A percentile compares a stretch with the other conserved stretches of the same genome.
phyloP scores from a whole-genome alignment of 768 basidiomycete species.

The Royoungia palumana region DNA sequence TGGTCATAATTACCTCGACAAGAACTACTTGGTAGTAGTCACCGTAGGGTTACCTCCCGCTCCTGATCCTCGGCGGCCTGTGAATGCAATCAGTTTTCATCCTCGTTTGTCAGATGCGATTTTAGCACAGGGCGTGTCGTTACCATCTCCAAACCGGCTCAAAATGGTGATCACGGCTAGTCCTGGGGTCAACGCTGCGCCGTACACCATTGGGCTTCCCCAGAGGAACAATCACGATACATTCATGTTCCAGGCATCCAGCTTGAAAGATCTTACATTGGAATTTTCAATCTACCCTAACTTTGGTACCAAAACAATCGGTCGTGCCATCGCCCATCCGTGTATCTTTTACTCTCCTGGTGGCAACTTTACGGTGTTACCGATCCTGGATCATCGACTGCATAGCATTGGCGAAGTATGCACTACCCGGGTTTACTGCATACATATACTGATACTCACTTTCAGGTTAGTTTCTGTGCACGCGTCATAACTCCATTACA shows the following conservation, averaged over 20 bases:
- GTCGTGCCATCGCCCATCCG: slow-evolving; percentile 84
- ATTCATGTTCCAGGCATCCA: slow-evolving; percentile 84
- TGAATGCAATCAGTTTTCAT: slow-evolving; percentile 59
- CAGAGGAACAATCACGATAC: slow-evolving; percentile 66
- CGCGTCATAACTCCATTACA: slow-evolving; percentile 86
- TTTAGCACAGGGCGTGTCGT: slow-evolving; percentile 61
- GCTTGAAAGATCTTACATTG: slow-evolving; percentile 67
- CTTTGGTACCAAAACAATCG: slow-evolving; percentile 96
- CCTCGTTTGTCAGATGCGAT: slow-evolving; percentile 71
- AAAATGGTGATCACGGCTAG: slow-evolving; percentile 95
- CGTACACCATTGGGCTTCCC: slow-evolving; percentile 87
- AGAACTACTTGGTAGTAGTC: slow-evolving; percentile 80
- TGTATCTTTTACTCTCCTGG: slow-evolving; percentile 60
- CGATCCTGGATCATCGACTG: slow-evolving; percentile 88
- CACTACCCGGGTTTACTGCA: not conserved
- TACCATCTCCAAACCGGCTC: slow-evolving; percentile 72
- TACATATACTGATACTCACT: slow-evolving; percentile 4
- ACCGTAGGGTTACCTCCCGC: slow-evolving; percentile 63
- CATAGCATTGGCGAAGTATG: slow-evolving; percentile 91
- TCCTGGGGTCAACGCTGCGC: slow-evolving; percentile 78
- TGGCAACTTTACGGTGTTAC: slow-evolving; percentile 57
- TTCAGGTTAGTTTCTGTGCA: slow-evolving; percentile 82
- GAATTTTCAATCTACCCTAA: slow-evolving; percentile 97
- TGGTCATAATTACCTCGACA: slow-evolving; percentile 93
- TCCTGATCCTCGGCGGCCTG: slow-evolving; percentile 32